Evolutionary conservation across 805 yeast genomes (phyloP).

Genomic region (Spathaspora sp.): DNA sequence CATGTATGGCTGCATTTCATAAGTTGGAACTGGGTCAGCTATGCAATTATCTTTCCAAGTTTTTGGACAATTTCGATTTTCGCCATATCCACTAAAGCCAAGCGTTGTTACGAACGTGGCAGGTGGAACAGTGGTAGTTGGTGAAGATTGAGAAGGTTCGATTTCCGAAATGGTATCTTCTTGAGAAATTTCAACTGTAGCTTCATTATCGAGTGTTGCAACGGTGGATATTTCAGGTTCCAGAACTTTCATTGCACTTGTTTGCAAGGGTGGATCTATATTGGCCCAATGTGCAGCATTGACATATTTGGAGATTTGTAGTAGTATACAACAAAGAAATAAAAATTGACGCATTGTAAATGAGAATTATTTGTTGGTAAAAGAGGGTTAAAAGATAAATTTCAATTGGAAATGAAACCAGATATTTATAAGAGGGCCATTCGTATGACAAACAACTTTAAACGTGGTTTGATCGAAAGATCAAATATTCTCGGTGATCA

Average conservation of each 20-base stretch:
- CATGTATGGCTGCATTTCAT: neutral
- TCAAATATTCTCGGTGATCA: neutral
- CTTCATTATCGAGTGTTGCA: no score
- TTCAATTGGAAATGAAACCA: neutral
- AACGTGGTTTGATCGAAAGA: no score
- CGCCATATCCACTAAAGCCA: no score
- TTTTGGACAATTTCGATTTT: no score
- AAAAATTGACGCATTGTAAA: neutral
- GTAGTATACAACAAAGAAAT: neutral
- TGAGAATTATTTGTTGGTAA: neutral
- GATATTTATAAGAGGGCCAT: neutral
- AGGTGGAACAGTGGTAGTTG: no score
- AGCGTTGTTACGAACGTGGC: no score
- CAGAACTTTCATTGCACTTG: neutral
- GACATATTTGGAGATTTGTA: no score
- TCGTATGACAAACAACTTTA: neutral
- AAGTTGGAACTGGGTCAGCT: neutral
- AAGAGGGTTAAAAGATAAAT: neutral
- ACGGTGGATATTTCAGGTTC: no score
- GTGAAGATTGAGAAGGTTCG: no score
- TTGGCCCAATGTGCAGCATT: no score
- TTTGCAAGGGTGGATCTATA: neutral
- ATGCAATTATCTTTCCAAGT: neutral
- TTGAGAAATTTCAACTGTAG: no score
- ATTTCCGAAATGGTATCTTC: no score